These are phyloP conservation scores for Cornus suecica DNA, from an alignment of 148 eudicot genomes.

Conservation along the genomic window DNA sequence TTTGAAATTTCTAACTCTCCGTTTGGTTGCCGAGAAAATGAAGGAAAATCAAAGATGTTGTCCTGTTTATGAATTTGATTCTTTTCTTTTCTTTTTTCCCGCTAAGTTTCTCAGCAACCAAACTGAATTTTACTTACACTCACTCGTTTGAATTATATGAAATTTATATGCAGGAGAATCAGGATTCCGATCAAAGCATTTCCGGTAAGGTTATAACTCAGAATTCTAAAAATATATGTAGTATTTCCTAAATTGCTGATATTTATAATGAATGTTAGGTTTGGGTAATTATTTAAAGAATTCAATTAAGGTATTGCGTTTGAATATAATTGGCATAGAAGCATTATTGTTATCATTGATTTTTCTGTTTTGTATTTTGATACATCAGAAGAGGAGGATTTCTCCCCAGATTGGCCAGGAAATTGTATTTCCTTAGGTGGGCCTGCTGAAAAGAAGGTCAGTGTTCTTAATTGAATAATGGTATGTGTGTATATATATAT, in stretches of 20 bases:
- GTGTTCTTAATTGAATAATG: not conserved
- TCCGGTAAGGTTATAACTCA: slow-evolving; percentile 37
- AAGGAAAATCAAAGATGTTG: not conserved
- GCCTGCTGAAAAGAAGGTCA: slow-evolving; percentile 42
- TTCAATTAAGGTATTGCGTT: too few relatives aligned
- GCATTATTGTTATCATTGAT: not conserved
- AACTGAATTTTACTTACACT: too few relatives aligned
- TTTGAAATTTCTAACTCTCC: not conserved
- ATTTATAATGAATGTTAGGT: too few relatives aligned
- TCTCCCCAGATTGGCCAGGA: slow-evolving; percentile 30
- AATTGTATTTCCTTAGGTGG: slow-evolving; percentile 34
- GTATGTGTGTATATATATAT: too few relatives aligned
- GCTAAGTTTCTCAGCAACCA: not conserved
- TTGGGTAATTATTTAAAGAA: too few relatives aligned
- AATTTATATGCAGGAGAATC: slow-evolving; percentile 25
- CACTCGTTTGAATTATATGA: not conserved
- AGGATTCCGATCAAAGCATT: slow-evolving; percentile 65
- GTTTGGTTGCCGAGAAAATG: not conserved
- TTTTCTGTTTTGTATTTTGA: not conserved
- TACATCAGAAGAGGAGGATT: slow-evolving; percentile 47
- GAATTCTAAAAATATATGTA: not conserved
- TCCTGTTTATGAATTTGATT: not conserved
- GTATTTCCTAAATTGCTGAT: too few relatives aligned
- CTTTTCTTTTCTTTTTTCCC: not conserved
- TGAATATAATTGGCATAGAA: not conserved